A percentile compares a stretch with the other conserved stretches of the same genome.
These are phyloP conservation scores for Barnettozyma vustinii DNA, from an alignment of 805 yeast genomes.

Conservation along the genomic window DNA sequence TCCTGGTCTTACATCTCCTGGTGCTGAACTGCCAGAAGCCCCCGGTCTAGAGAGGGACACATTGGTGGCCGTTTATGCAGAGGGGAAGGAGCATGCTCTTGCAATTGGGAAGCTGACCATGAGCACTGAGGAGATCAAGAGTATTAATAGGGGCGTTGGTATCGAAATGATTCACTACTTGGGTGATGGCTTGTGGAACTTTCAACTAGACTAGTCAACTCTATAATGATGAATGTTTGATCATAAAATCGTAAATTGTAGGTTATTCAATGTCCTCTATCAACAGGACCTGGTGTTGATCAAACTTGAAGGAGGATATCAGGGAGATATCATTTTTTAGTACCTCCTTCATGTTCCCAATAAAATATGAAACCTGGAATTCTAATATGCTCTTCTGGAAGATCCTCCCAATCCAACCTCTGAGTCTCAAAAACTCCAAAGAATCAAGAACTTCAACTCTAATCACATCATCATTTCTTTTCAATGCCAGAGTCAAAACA, in stretches of 20 bases:
- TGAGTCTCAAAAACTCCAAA: conserved; percentile 32
- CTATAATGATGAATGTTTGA: not conserved
- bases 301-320: conserved; percentile 20
- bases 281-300: conserved; percentile 13
- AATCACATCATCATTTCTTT: not conserved
- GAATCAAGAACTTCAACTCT: conserved; percentile 21
- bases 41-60: conserved; percentile 57
- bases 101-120: conserved; percentile 85
- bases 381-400: conserved; percentile 21
- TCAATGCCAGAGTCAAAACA: conserved; percentile 4
- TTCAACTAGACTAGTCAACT: conserved; percentile 38
- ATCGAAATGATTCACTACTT: conserved; percentile 76
- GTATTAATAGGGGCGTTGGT: conserved; percentile 82
- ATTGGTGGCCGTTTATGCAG: conserved; percentile 82
- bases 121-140: conserved; percentile 86
- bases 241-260: not conserved
- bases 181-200: conserved; percentile 86
- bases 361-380: conserved; percentile 22
- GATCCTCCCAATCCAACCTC: conserved; percentile 27
- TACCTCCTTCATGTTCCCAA: conserved; percentile 18
- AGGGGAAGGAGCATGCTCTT: conserved; percentile 85
- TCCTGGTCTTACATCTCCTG: conserved; percentile 85
- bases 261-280: conserved; percentile 1
- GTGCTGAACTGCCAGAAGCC: conserved; percentile 77
- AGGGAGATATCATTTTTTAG: conserved; percentile 23